Base-by-base conservation (phyloP, 1,284 basidiomycete genomes). In the Cronartium quercuum region DNA sequence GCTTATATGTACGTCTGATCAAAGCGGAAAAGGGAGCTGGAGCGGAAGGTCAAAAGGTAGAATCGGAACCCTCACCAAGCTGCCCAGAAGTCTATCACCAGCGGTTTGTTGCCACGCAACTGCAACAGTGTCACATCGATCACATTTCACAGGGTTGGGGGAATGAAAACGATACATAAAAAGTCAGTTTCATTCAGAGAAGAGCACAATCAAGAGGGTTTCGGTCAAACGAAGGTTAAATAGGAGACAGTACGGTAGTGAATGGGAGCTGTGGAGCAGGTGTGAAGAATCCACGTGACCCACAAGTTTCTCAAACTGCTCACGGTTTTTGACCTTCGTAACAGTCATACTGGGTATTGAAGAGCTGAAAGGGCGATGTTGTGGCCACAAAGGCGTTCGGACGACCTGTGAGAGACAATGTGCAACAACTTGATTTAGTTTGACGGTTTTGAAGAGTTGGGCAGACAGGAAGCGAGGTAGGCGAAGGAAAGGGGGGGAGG, bases 21-120 rank as follows among this genome's bases (percentile, higher is more conserved):
- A 55, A 13, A 21, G 21, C 4, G 15, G 18, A 15, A 64, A 64
- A 35, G 15, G 6, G n/a, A 15, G n/a, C n/a, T 42, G 62, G 18
- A 15, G 6, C 12, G 15, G 35, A 64, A 10, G 37, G 6, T 13
- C 9, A n/a, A 41, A 41, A 38, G 18, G 10, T 4, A 38, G 62
- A 37, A n/a, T 35, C n/a, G 35, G n/a, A 13, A 13, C 2, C 44
- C 38, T 21, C 51, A 73, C 70, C 70, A 66, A 41, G 44, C n/a
- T 7, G 63, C 70, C 62, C 62, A 66, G 41, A 73, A 73, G n/a
- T 73, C 70, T 38, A 73, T 73, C 2, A 73, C 62, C 34, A 73
- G 7, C 29, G 70, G 63, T 44, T 65, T 60, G 13, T 60, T 13
- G 34, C 35, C 37, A 13, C 47, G 21, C 47, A 13, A 51, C 47